phyloP scores from a whole-genome alignment of 768 basidiomycete species.

The Megacollybia marginata region DNA sequence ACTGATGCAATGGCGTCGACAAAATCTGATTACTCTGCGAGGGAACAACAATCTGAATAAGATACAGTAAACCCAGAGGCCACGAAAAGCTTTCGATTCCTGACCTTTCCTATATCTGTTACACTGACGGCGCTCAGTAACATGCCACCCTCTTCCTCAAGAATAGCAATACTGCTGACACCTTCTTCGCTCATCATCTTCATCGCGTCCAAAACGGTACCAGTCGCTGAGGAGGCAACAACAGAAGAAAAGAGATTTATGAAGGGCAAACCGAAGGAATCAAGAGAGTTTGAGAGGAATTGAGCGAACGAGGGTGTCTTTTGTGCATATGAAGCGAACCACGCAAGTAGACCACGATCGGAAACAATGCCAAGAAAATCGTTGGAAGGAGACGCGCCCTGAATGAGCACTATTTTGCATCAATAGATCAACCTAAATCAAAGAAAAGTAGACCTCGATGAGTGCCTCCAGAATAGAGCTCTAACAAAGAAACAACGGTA shows the following conservation, averaged over 20 bases:
- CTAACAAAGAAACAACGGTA: slow-evolving; percentile 53
- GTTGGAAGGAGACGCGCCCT: slow-evolving; percentile 32
- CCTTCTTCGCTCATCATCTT: slow-evolving; percentile 80
- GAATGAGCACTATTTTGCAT: slow-evolving; percentile 42
- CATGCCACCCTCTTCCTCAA: slow-evolving; percentile 56
- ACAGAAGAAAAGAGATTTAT: slow-evolving; percentile 57
- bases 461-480: slow-evolving; percentile 60
- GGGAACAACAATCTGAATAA: slow-evolving; percentile 61
- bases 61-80: neutral
- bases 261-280: slow-evolving; percentile 53
- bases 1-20: slow-evolving; percentile 57
- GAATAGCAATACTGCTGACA: slow-evolving; percentile 74
- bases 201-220: slow-evolving; percentile 75
- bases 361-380: slow-evolving; percentile 68
- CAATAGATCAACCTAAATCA: neutral
- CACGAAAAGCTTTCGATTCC: slow-evolving; percentile 2
- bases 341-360: slow-evolving; percentile 62
- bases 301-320: slow-evolving; percentile 35
- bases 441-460: slow-evolving; percentile 50
- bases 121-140: slow-evolving; percentile 75
- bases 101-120: slow-evolving; percentile 73
- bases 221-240: slow-evolving; percentile 51
- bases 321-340: slow-evolving; percentile 54
- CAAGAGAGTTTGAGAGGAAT: slow-evolving; percentile 48
- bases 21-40: slow-evolving; percentile 76